These are phyloP conservation scores for Pascua sp. DNA, from an alignment of 1,284 basidiomycete genomes.

Conservation along the genomic window DNA sequence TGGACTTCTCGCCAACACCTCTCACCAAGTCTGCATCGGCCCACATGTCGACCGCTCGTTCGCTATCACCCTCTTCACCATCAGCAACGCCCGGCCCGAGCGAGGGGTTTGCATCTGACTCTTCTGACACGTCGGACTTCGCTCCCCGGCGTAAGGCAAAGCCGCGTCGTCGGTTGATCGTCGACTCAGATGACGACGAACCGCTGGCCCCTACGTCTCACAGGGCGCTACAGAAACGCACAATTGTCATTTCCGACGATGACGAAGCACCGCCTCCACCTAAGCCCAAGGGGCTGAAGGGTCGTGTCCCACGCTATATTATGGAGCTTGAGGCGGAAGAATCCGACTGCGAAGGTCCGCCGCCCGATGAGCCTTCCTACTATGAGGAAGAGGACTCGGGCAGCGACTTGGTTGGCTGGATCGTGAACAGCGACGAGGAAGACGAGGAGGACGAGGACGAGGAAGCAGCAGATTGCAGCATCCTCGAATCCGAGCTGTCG, in stretches of 20 bases:
- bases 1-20: no score
- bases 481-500: neutral
- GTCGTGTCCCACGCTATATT: conserved; percentile 4
- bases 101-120: no score
- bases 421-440: conserved; percentile 4
- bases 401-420: neutral
- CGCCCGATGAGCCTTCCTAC: neutral
- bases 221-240: neutral
- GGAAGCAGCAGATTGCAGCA: neutral
- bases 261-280: neutral
- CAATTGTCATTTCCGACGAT: conserved; percentile 6
- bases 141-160: no score
- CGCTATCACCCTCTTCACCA: no score
- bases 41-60: no score
- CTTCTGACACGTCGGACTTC: no score
- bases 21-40: no score
- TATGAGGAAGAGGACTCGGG: conserved; percentile 25
- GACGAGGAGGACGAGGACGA: conserved; percentile 4
- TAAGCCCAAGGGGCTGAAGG: neutral
- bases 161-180: no score
- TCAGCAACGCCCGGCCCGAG: no score
- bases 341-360: neutral
- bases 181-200: no score
- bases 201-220: no score
- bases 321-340: neutral